phyloP scores from a whole-genome alignment of 345 rosid species.

The Hypericum androsaemum region DNA sequence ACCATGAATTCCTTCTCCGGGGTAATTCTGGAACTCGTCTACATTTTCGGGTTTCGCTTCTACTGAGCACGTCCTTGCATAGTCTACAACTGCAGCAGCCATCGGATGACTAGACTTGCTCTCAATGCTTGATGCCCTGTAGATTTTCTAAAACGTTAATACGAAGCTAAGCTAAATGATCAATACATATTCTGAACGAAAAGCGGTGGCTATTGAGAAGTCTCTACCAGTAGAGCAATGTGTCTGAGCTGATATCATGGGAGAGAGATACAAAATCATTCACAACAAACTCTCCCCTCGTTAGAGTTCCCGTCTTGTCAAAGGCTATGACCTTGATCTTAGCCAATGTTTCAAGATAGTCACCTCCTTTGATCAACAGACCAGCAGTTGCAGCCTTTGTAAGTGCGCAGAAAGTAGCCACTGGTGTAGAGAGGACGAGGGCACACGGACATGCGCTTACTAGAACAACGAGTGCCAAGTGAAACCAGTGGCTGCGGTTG shows the following conservation, averaged over 20 bases:
- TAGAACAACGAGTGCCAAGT: slow-evolving; percentile 69
- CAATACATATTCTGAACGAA: background rate
- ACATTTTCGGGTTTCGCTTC: slow-evolving; percentile 68
- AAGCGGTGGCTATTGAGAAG: background rate
- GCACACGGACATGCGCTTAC: slow-evolving; percentile 97
- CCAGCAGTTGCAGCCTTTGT: slow-evolving; percentile 78
- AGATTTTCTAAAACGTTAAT: background rate
- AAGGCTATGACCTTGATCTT: slow-evolving; percentile 64
- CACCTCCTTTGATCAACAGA: slow-evolving; percentile 77
- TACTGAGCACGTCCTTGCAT: slow-evolving; percentile 44
- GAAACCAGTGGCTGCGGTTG: slow-evolving; percentile 48
- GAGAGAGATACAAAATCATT: slow-evolving; percentile 42
- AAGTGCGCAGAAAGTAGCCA: slow-evolving; percentile 84
- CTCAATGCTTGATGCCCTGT: slow-evolving; percentile 86
- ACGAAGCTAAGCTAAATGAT: no score
- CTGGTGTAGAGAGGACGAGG: slow-evolving; percentile 83
- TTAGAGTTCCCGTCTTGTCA: slow-evolving; percentile 90
- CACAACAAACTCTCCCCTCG: slow-evolving; percentile 82
- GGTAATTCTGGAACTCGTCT: slow-evolving; percentile 52
- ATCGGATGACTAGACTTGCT: slow-evolving; percentile 91
- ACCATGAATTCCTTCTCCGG: slow-evolving; percentile 86
- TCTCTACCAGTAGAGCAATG: slow-evolving; percentile 59
- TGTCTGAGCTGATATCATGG: slow-evolving; percentile 28
- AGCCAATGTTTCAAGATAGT: slow-evolving; percentile 64
- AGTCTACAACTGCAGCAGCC: slow-evolving; percentile 65